phyloP scores from a whole-genome alignment of 495 filamentous ascomycete species.

The Aspergillus diversus region DNA sequence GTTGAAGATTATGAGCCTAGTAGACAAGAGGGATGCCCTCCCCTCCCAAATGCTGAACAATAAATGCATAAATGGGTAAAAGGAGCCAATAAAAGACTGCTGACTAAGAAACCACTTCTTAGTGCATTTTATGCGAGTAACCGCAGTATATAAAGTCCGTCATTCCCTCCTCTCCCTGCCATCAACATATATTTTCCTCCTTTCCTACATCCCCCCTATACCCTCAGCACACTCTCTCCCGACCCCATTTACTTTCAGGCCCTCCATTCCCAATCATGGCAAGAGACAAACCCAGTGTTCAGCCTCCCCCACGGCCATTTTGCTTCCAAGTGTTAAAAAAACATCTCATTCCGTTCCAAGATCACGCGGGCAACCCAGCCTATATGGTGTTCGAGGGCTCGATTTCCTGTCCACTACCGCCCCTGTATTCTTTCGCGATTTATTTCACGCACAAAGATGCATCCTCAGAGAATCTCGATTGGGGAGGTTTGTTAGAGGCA shows the following conservation, averaged over 20 bases:
- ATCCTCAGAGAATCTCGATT: background rate
- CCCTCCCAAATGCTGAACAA: background rate
- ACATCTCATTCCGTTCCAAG: background rate
- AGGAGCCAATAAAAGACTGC: background rate
- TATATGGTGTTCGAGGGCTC: background rate
- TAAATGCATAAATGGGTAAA: background rate
- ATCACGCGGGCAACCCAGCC: background rate
- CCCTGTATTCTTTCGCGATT: constrained; percentile 4
- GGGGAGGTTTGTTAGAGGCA: background rate
- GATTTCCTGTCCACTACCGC: background rate
- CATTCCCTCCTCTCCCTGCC: background rate
- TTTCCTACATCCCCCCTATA: background rate
- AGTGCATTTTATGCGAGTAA: background rate
- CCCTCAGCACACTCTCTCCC: background rate
- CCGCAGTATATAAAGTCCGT: background rate
- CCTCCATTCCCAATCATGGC: background rate
- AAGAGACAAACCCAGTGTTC: background rate
- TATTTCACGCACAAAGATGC: constrained; percentile 4
- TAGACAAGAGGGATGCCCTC: background rate
- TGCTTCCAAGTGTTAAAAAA: background rate
- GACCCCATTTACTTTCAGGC: background rate
- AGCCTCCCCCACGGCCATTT: background rate
- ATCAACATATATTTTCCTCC: background rate
- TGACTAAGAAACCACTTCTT: background rate
- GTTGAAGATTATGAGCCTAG: too few relatives aligned